Conservation (phyloP, 805 yeast genomes). For the Myxozyma vanderwaltii region DNA sequence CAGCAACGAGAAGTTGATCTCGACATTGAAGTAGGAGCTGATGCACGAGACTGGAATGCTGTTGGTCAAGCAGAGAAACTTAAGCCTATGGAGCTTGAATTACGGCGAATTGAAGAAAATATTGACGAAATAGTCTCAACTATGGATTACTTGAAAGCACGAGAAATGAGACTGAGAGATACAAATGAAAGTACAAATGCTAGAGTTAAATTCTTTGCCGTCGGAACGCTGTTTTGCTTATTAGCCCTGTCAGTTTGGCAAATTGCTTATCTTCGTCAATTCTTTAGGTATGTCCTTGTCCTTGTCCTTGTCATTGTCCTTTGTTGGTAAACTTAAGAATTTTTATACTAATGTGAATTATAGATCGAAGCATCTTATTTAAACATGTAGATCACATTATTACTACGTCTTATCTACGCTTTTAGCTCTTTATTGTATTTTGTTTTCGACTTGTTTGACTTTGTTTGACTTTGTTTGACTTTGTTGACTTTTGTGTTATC, state of each 20-base stretch:
- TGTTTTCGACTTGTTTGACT: too few species aligned
- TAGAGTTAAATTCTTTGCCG: conserved; percentile 86
- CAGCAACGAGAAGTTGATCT: conserved; percentile 75
- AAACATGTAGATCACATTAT: background rate
- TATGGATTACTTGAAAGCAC: conserved; percentile 75
- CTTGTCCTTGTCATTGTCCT: background rate
- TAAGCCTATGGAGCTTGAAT: conserved; percentile 87
- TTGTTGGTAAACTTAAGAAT: background rate
- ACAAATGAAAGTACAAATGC: conserved; percentile 95
- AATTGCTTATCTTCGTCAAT: conserved; percentile 84
- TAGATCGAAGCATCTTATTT: conserved; percentile 46
- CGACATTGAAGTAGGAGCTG: conserved; percentile 93
- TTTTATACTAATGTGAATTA: background rate
- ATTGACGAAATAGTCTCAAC: conserved; percentile 79
- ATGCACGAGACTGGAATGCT: conserved; percentile 97
- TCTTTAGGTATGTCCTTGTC: conserved; percentile 56
- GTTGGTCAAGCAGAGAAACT: conserved; percentile 90
- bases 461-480: too few species aligned
- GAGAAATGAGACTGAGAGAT: conserved; percentile 93
- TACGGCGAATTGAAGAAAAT: conserved; percentile 83
- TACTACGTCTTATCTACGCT: background rate
- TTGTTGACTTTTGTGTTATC: too few species aligned
- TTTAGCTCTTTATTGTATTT: too few species aligned
- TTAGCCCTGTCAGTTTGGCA: conserved; percentile 89
- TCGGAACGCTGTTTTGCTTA: conserved; percentile 66